phyloP scores from a whole-genome alignment of 805 yeast genomes.

The Wickerhamomyces silvicola region DNA sequence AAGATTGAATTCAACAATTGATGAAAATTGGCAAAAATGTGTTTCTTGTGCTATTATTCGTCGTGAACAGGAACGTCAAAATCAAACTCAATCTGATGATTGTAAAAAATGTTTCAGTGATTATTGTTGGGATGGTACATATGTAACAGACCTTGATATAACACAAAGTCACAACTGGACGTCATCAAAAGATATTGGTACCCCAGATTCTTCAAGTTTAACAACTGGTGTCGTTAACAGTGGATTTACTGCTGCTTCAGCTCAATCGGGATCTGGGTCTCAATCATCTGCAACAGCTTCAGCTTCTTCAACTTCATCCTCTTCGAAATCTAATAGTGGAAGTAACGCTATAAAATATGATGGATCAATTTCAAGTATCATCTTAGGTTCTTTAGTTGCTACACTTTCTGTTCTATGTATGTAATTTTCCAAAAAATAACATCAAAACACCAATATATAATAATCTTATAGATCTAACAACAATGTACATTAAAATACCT shows the following conservation, averaged over 20 bases:
- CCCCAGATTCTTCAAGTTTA: constrained; percentile 5
- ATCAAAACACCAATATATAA: neutral
- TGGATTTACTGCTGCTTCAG: constrained; percentile 2
- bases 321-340: neutral
- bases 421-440: neutral
- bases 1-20: constrained; percentile 60
- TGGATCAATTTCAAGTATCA: constrained; percentile 1
- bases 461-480: neutral
- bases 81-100: constrained; percentile 51
- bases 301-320: constrained; percentile 1
- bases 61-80: constrained; percentile 67
- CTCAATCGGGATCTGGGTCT: no score
- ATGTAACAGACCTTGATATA: no score
- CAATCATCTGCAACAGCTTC: constrained; percentile 2
- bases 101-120: constrained; percentile 64
- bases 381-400: constrained; percentile 9
- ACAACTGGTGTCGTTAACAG: neutral
- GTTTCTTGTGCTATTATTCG: constrained; percentile 78
- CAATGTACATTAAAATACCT: no score
- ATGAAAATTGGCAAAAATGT: constrained; percentile 64
- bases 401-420: constrained; percentile 4
- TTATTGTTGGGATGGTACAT: constrained; percentile 71
- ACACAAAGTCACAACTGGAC: constrained; percentile 4
- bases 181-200: constrained; percentile 1
- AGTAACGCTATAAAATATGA: constrained; percentile 4